Evolutionary conservation across 1,284 basidiomycete species (phyloP), one percentile per base, ranked within the genome.

Genomic region (Blastosporella zonata): DNA sequence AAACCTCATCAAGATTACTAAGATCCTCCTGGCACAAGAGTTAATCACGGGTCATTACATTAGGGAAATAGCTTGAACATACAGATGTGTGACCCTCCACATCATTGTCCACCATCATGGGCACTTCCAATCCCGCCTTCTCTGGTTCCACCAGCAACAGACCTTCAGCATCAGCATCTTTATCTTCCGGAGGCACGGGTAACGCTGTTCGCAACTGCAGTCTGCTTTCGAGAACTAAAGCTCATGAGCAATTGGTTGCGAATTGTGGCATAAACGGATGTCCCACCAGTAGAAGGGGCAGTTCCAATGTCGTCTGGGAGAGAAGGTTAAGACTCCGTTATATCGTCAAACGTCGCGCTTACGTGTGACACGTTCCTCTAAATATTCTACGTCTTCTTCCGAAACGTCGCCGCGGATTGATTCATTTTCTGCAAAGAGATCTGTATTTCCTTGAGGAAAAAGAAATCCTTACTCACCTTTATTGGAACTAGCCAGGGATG

Each of bases 191-290:
- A 17, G 29, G 39, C 23, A 31, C 12, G 28, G 27, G 18, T 25
- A 21, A 12, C 25, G 42, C 49, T 20, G 15, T 20, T 37, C 25
- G 45, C 20, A 20, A 34, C 6, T 33, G 44, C n/a, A 39, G 27
- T 41, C 25, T 15, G 21, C 29, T 49, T 55, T 46, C 54, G 50
- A 49, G 52, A 50, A 54, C 50, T 55, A 50, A 57, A 59, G 56
- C 55, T 57, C 56, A 57, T 55, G 38, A 59, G 56, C 53, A 57
- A 53, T 50, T 47, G 49, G 10, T 54, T 46, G 34, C 56, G 54
- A 42, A 59, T 52, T 25, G 54, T 51, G 50, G 48, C 28, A 53
- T 44, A 43, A 52, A 54, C 33, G 20, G 27, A 54, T 36, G 42
- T 57, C 57, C 54, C 56, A 38, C 50, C 36, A 41, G 42, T 39